Conservation (phyloP, 495 filamentous ascomycete genomes). For the Cercophora newfieldiana region DNA sequence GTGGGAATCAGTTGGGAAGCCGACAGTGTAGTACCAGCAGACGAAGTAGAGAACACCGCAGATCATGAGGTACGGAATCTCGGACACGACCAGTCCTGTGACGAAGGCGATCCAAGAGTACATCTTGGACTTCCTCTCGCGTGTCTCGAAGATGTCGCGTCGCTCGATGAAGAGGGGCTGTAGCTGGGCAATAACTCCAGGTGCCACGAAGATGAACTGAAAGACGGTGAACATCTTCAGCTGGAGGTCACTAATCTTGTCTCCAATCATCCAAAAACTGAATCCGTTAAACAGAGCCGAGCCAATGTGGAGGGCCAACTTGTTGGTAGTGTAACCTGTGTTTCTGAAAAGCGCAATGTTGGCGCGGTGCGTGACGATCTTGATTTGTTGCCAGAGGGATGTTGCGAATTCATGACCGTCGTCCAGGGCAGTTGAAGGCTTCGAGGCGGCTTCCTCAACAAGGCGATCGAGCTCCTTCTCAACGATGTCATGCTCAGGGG, state of each 20-base stretch:
- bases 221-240: slow-evolving; percentile 75
- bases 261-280: slow-evolving; percentile 68
- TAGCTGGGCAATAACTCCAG: slow-evolving; percentile 54
- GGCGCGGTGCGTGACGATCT: slow-evolving; percentile 52
- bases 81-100: slow-evolving; percentile 53
- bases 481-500: slow-evolving; percentile 61
- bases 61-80: slow-evolving; percentile 59
- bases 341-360: slow-evolving; percentile 77
- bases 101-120: slow-evolving; percentile 68
- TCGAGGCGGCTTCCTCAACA: slow-evolving; percentile 38
- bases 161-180: slow-evolving; percentile 70
- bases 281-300: slow-evolving; percentile 70
- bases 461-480: slow-evolving; percentile 65
- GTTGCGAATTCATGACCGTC: slow-evolving; percentile 36
- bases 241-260: slow-evolving; percentile 66
- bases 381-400: slow-evolving; percentile 42
- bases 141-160: slow-evolving; percentile 68
- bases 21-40: slow-evolving; percentile 61
- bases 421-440: slow-evolving; percentile 24
- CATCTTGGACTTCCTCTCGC: slow-evolving; percentile 72
- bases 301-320: slow-evolving; percentile 42
- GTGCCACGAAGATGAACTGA: slow-evolving; percentile 56
- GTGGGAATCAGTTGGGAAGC: slow-evolving; percentile 44
- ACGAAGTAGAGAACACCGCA: slow-evolving; percentile 58
- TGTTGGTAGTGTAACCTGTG: slow-evolving; percentile 68